Base-by-base conservation (phyloP, 768 basidiomycete species). In the Tylopilus felleus region DNA sequence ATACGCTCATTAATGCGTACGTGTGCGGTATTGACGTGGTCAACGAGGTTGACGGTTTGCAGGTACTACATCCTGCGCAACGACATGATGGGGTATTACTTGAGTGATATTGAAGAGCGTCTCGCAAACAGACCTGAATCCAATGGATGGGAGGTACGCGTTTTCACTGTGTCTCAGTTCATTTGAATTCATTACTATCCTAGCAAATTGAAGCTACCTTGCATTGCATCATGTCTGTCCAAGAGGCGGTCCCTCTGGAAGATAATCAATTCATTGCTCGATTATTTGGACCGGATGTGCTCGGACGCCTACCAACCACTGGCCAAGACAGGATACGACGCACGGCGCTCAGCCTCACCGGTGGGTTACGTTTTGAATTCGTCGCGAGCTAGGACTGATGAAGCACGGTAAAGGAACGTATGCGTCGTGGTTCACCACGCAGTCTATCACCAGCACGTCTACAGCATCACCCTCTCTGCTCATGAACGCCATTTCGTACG, bases 21-120 rank as follows among this genome's bases (percentile, higher is more conserved):
- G 86, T 75, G 19, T 19, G 17, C 3, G 39, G 6, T 45, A 29
- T 46, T 12, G 31, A 10, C 14, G 9, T 22, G 2, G 29, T 36
- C 40, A 53, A 29, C 42, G 36, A 8, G 23, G 33, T 53, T 70
- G 47, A 60, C 49, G 25, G 23, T 25, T 41, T 7, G n/a, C 62
- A 91, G 88, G 22, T 96, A 87, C 62, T 97, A 96, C 65, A 81
- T 96, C 29, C 76, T 97, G 3, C 83, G 93, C 38, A 83, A 90
- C 48, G 85, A 92, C 47, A 88, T 96, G 83, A 77, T 96, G 29
- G 78, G 75, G 1, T 87, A 78, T 63, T 83, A 88, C 58, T 74
- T 93, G 36, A 76, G 78, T 23, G 83, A 86, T 42, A 74, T 90
- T 16, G 68, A 74, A 14, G 78, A 83, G 46, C 77, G 81, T 33